Base-by-base conservation (phyloP, 768 basidiomycete species). In the Mycena rosella region DNA sequence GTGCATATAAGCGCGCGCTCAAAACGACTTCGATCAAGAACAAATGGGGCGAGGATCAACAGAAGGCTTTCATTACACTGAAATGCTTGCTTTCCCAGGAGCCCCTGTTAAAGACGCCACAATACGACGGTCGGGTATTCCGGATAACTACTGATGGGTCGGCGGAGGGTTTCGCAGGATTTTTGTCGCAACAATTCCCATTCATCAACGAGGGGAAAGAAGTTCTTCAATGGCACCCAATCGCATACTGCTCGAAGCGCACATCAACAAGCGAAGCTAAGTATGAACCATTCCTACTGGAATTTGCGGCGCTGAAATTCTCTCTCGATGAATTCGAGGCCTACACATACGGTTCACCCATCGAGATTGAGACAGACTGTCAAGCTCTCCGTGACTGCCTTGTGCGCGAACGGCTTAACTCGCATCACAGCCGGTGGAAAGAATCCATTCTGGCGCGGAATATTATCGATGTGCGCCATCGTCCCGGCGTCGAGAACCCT, bases 241-340 rank as follows among this genome's bases (percentile, higher is more conserved):
- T 82, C 7, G 78, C 67, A 0, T 82, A 77, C 63, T 73, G 75
- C 15, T 82, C 79, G 1, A 82, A 82, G 55, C 66, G 77, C 5
- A 80, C 80, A 13, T 82, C 80, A 0, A 40, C 42, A 0, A 67
- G 73, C 3, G 79, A 80, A 65, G 77, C 74, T 60, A 73, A 72
- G 40, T 82, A 80, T 64, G 69, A 74, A 49, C 79, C 78, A 0
- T 81, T 75, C 65, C 54, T 80, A 9, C 73, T 79, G 17, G 78
- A 82, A 61, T 80, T 81, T 62, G 60, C 61, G 20, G n/a, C n/a
- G n/a, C n/a, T n/a, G n/a, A n/a, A n/a, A n/a, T n/a, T n/a, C n/a
- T n/a, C n/a, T n/a, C n/a, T n/a, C n/a, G n/a, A n/a, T n/a, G n/a
- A n/a, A n/a, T n/a, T n/a, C n/a, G n/a, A n/a, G n/a, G n/a, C n/a